These are phyloP conservation scores for Teratosphaeria gauchensis DNA, from an alignment of 2,329 filamentous ascomycete species.

Conservation along the genomic window DNA sequence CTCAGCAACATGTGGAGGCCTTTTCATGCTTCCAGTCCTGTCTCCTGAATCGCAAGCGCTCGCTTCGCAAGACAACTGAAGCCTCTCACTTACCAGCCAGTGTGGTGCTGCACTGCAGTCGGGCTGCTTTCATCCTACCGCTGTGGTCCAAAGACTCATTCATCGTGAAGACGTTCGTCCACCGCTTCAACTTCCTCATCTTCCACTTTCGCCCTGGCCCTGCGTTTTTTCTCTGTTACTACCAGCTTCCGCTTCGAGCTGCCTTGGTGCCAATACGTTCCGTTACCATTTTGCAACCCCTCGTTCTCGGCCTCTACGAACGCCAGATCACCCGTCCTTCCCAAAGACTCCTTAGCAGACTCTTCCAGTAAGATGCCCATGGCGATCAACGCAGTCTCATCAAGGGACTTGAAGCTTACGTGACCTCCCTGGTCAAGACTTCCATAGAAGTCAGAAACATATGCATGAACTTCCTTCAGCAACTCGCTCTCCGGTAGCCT, in stretches of 20 bases:
- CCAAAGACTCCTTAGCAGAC: constrained; percentile 50
- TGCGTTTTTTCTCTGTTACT: neutral
- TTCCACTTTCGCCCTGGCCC: neutral
- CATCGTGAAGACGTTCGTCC: neutral
- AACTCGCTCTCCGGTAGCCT: constrained; percentile 59
- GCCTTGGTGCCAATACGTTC: neutral
- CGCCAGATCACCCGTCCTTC: constrained; percentile 57
- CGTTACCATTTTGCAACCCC: constrained; percentile 1
- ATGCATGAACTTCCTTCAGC: constrained; percentile 58
- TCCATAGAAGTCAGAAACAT: constrained; percentile 56
- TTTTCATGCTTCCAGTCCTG: neutral
- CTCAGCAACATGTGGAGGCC: neutral
- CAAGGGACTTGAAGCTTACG: constrained; percentile 51
- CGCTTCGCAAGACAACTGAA: neutral
- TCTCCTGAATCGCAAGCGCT: neutral
- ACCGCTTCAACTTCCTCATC: neutral
- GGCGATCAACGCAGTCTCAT: constrained; percentile 68
- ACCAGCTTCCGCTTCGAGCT: neutral
- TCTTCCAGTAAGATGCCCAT: constrained; percentile 70
- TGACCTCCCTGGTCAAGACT: constrained; percentile 13
- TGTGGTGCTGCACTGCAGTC: neutral
- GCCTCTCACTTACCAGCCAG: neutral
- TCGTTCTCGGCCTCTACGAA: constrained; percentile 52
- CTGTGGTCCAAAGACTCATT: neutral
- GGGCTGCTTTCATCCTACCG: neutral